These are phyloP conservation scores for Ophioceras dolichostomum DNA, from an alignment of 2,329 filamentous ascomycete species.

Conservation along the genomic window DNA sequence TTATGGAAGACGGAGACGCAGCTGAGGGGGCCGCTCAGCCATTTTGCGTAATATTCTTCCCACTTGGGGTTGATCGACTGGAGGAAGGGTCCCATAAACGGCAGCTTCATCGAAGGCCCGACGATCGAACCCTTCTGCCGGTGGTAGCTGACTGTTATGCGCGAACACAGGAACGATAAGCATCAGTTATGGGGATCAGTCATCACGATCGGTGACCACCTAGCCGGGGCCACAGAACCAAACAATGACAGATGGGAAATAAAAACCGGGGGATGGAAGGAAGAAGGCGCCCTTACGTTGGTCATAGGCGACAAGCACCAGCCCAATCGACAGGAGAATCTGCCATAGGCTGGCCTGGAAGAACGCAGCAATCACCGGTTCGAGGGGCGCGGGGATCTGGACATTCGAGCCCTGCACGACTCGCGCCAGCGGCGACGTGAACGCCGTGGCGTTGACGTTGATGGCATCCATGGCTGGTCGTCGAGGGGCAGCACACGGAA, in stretches of 20 bases:
- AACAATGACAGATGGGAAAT: background rate
- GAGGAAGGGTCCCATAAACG: constrained; percentile 92
- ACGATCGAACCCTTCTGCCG: constrained; percentile 63
- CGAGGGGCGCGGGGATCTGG: constrained; percentile 41
- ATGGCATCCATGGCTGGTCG: no score
- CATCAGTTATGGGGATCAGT: constrained; percentile 5
- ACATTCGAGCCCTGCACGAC: constrained; percentile 34
- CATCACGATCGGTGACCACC: background rate
- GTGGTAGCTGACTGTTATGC: constrained; percentile 55
- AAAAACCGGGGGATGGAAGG: background rate
- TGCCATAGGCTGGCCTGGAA: constrained; percentile 48
- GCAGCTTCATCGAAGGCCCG: constrained; percentile 63
- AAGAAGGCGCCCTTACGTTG: constrained; percentile 56
- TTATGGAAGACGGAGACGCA: constrained; percentile 99
- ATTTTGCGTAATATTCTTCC: constrained; percentile 82
- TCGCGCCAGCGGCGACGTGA: constrained; percentile 56
- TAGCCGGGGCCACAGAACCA: background rate
- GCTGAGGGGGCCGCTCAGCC: constrained; percentile 81
- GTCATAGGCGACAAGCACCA: constrained; percentile 70
- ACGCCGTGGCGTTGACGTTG: constrained; percentile 45
- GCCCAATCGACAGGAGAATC: constrained; percentile 56
- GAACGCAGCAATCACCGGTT: constrained; percentile 40
- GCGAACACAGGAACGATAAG: constrained; percentile 6
- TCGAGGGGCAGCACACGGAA: no score
- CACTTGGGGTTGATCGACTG: constrained; percentile 88